These are phyloP conservation scores for Calocybe indica DNA, from an alignment of 768 basidiomycete species.

Conservation along the genomic window DNA sequence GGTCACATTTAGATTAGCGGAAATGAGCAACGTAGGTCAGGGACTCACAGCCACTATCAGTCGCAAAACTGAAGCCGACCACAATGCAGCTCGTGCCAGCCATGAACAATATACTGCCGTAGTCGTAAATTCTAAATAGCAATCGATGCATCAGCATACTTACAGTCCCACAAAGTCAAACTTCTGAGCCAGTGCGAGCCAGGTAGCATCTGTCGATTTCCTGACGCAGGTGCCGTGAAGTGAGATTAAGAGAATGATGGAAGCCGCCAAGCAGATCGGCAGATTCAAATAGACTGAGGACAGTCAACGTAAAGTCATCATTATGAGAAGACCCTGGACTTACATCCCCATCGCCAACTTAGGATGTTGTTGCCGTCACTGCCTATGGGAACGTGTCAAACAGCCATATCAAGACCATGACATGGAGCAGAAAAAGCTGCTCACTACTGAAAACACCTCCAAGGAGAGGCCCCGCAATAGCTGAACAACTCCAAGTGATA, in stretches of 20 bases:
- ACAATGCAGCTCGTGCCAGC: slow-evolving; percentile 66
- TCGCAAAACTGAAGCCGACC: slow-evolving; percentile 76
- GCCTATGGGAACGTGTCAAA: slow-evolving; percentile 16
- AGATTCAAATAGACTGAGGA: slow-evolving; percentile 75
- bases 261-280: slow-evolving; percentile 62
- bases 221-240: slow-evolving; percentile 51
- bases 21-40: slow-evolving; percentile 2
- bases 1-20: slow-evolving; percentile 10
- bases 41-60: slow-evolving; percentile 59
- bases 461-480: slow-evolving; percentile 76
- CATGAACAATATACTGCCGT: slow-evolving; percentile 64
- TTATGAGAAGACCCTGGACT: slow-evolving; percentile 25
- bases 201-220: slow-evolving; percentile 43
- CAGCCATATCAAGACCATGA: slow-evolving; percentile 7
- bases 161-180: slow-evolving; percentile 82
- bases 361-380: slow-evolving; percentile 26
- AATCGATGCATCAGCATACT: slow-evolving; percentile 22
- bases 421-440: slow-evolving; percentile 14
- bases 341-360: slow-evolving; percentile 86
- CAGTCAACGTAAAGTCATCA: slow-evolving; percentile 11
- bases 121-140: slow-evolving; percentile 9
- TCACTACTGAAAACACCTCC: slow-evolving; percentile 78
- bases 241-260: slow-evolving; percentile 50
- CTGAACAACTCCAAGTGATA: slow-evolving; percentile 83
- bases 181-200: slow-evolving; percentile 42